These are phyloP conservation scores for Aspergillus tanneri DNA, from an alignment of 2,329 filamentous ascomycete genomes.

Conservation along the genomic window DNA sequence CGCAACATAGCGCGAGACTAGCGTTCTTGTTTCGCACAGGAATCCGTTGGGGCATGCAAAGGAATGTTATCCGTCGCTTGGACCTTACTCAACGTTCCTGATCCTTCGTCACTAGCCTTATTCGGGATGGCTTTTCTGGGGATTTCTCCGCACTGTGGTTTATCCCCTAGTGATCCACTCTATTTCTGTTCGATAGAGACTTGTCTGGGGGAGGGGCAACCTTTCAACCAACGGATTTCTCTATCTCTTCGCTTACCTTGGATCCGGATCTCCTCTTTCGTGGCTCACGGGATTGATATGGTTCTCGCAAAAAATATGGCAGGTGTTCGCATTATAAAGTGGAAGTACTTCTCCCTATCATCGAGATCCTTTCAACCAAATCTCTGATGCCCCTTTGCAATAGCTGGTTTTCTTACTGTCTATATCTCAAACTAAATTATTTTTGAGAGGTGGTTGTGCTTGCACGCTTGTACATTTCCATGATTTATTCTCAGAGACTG, in stretches of 20 bases:
- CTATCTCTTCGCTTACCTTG: constrained; percentile 2
- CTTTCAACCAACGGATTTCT: not conserved
- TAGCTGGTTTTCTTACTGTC: not conserved
- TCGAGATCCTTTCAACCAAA: too few relatives aligned
- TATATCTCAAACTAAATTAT: not conserved
- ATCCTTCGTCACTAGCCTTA: too few relatives aligned
- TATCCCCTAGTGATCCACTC: constrained; percentile 1
- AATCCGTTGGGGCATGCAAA: not conserved
- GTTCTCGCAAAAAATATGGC: not conserved
- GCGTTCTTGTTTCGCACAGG: not conserved
- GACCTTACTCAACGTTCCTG: constrained; percentile 13
- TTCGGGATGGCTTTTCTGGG: too few relatives aligned
- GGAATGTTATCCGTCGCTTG: constrained; percentile 11
- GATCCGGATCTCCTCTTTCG: too few relatives aligned
- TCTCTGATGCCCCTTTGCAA: not conserved
- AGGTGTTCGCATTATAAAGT: constrained; percentile 6
- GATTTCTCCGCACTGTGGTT: constrained; percentile 4
- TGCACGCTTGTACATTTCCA: constrained; percentile 4
- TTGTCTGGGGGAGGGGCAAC: constrained; percentile 2
- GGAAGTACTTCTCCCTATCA: too few relatives aligned
- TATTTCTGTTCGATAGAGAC: not conserved
- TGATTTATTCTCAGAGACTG: constrained; percentile 2
- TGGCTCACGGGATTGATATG: not conserved
- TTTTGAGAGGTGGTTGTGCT: not conserved
- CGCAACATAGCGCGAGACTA: constrained; percentile 3